Base-by-base conservation (phyloP, 2,329 filamentous ascomycete species). In the Aureobasidium sp. region DNA sequence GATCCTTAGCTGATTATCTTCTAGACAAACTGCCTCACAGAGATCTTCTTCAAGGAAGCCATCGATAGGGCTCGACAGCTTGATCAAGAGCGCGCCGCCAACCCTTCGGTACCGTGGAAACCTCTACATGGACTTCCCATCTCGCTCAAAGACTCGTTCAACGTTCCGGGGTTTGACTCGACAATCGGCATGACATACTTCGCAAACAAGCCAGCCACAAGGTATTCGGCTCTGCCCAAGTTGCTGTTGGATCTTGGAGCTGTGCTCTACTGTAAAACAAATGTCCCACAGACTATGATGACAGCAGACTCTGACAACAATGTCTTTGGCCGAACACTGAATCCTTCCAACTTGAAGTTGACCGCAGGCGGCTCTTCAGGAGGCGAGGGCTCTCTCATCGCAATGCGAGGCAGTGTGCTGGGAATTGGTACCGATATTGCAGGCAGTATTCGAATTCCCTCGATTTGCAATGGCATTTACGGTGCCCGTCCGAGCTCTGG, bases 371-470 rank as follows among this genome's bases (percentile, higher is more conserved):
- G 88, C 1, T 84, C 81, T 11, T 84, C 82, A 0, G 87, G 87
- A 12, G 87, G 87, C 14, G 85, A 88, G 69, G 85, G 79, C 0
- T 83, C 81, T 0, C 71, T 87, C 11, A 67, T 87, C 22, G 81
- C 80, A 5, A 79, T 87, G 75, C 76, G 78, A 31, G 85, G 85
- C 0, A 81, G 76, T 35, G 76, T 83, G 58, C 67, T 88, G 1
- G 86, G 86, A 1, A 77, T 87, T 14, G 84, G 83, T 0, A 87
- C 85, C 0, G 85, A 88, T 71, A 79, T 87, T 50, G 81, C 78
- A 1, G 81, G 81, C 1, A 77, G 74, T 60, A 86, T 95, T 70
- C 85, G 86, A 68, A 94, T 97, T 71, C 93, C 89, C 73, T 89
- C 96, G 61, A 91, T 96, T 68, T 92, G 92, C 75, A 74, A 75